Evolutionary conservation across 169 alveolate species (phyloP).

Genomic region (Eimeria brunetti): DNA sequence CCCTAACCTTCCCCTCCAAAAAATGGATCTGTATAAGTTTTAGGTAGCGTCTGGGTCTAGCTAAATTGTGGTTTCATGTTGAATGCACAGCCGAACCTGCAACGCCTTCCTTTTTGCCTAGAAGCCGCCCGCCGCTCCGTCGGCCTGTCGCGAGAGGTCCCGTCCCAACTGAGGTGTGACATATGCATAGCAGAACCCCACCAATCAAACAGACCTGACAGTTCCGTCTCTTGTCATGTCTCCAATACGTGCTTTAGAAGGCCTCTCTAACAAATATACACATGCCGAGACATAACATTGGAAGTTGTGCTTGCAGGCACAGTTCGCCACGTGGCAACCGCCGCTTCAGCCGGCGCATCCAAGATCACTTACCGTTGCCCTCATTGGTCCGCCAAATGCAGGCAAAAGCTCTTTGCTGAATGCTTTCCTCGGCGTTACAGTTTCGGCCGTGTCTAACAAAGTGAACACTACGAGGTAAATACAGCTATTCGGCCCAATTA

Average conservation of each 20-base stretch:
- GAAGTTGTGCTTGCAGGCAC: slow-evolving; percentile 67
- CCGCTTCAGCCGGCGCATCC: slow-evolving; percentile 79
- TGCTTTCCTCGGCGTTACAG: slow-evolving; percentile 86
- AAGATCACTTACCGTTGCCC: slow-evolving; percentile 82
- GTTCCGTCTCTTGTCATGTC: background rate
- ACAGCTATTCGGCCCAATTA: background rate
- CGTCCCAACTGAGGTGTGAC: slow-evolving; percentile 47
- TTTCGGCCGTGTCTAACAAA: slow-evolving; percentile 92
- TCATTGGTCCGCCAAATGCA: slow-evolving; percentile 91
- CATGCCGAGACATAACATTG: background rate
- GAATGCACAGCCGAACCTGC: slow-evolving; percentile 18
- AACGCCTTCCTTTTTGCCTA: background rate
- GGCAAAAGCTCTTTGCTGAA: slow-evolving; percentile 90
- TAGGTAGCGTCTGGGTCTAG: background rate
- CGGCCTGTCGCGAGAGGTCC: slow-evolving; percentile 55
- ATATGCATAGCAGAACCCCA: background rate
- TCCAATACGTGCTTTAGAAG: background rate
- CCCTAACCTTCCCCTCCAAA: background rate
- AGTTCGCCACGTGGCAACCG: slow-evolving; percentile 80
- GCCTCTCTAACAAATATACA: background rate
- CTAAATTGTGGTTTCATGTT: background rate
- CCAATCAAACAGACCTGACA: background rate
- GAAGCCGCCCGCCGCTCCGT: background rate
- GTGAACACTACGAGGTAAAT: slow-evolving; percentile 90
- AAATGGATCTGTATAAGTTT: no score